phyloP scores from a whole-genome alignment of 805 yeast genomes.

The Ascoidea asiatica region DNA sequence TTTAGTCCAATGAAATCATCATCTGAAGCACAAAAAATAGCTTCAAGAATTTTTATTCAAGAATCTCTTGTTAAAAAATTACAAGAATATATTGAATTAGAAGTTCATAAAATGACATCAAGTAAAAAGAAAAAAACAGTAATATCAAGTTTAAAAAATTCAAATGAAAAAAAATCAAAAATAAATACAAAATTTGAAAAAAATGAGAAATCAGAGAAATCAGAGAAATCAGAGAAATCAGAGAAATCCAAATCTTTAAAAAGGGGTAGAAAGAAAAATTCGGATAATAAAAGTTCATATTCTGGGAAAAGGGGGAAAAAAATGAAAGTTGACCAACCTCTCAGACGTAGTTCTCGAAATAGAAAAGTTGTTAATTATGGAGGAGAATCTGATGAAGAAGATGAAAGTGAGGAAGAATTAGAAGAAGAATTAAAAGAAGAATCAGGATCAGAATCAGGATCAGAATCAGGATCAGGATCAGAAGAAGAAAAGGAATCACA shows the following conservation, averaged over 20 bases:
- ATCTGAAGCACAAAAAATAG: constrained; percentile 41
- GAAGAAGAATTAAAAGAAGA: too few species aligned
- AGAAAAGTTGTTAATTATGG: constrained; percentile 3
- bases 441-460: too few species aligned
- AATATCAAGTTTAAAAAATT: too few species aligned
- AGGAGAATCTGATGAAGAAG: constrained; percentile 1
- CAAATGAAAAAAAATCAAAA: neutral
- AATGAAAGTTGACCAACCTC: constrained; percentile 10
- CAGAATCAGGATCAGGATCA: too few species aligned
- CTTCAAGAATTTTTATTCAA: constrained; percentile 42
- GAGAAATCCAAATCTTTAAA: neutral
- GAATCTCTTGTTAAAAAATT: constrained; percentile 29
- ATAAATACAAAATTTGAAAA: too few species aligned
- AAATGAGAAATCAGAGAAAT: neutral
- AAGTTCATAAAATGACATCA: neutral
- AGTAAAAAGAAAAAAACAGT: neutral
- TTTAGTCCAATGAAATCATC: constrained; percentile 47
- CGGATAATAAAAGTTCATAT: constrained; percentile 3
- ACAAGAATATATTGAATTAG: neutral
- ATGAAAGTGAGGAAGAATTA: neutral
- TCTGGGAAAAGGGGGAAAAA: constrained; percentile 17
- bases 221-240: neutral
- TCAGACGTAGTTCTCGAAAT: constrained; percentile 1
- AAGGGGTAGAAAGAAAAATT: neutral
- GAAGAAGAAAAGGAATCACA: too few species aligned